Evolutionary conservation across 257 asterid species (phyloP).

Genomic region (Salvia miltiorrhiza): DNA sequence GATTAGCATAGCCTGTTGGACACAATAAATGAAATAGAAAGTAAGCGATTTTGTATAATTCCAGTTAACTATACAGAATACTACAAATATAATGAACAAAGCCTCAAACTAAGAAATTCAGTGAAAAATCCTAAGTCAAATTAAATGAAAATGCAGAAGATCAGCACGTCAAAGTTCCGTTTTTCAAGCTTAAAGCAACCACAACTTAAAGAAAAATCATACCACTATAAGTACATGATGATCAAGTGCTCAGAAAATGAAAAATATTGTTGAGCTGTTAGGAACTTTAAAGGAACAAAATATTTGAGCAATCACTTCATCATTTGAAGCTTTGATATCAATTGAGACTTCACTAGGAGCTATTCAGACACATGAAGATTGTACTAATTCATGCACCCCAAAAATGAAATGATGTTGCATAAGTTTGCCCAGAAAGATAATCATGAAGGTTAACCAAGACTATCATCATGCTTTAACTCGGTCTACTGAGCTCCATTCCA

Average conservation of each 20-base stretch:
- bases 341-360: neutral
- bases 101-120: neutral
- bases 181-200: neutral
- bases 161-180: neutral
- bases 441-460: neutral
- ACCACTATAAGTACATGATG: neutral
- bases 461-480: neutral
- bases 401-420: neutral
- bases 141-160: neutral
- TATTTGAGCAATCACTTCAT: slow-evolving; percentile 6
- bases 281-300: neutral
- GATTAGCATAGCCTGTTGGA: slow-evolving; percentile 17
- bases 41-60: neutral
- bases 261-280: neutral
- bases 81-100: neutral
- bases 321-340: neutral
- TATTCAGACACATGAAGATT: neutral
- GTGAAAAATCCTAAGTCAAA: neutral
- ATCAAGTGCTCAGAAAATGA: slow-evolving; percentile 3
- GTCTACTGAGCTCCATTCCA: neutral
- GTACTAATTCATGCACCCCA: neutral
- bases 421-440: neutral
- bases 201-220: neutral
- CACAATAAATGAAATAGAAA: neutral
- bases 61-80: neutral